phyloP scores from a whole-genome alignment of 1,139 yeast species.

The Taphrina betulina region DNA sequence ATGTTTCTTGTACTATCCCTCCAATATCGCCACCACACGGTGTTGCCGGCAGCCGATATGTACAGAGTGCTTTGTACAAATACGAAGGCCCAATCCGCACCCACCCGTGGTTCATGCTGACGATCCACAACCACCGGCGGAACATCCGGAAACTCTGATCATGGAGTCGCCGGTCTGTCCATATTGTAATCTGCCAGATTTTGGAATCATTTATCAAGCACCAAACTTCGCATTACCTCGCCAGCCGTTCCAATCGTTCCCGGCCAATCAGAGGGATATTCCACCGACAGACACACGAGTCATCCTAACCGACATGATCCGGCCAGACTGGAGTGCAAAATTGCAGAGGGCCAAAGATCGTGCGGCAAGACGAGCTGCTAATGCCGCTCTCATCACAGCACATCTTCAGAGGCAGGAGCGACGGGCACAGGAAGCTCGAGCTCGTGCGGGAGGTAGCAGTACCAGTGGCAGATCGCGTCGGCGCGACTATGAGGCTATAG shows the following conservation, averaged over 20 bases:
- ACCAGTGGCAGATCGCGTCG: constrained; percentile 14
- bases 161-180: constrained; percentile 92
- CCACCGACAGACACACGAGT: constrained; percentile 66
- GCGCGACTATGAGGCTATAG: constrained; percentile 24
- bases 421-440: constrained; percentile 23
- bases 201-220: constrained; percentile 77
- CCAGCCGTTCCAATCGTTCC: constrained; percentile 5
- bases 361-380: constrained; percentile 78
- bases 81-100: constrained; percentile 90
- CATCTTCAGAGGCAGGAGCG: constrained; percentile 32
- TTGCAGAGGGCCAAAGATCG: constrained; percentile 69
- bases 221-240: constrained; percentile 43
- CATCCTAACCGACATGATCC: constrained; percentile 71
- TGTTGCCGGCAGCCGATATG: constrained; percentile 94
- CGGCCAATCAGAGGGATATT: constrained; percentile 11
- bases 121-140: constrained; percentile 42
- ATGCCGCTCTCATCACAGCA: constrained; percentile 31
- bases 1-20: constrained; percentile 84
- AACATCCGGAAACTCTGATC: constrained; percentile 50
- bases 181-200: constrained; percentile 82
- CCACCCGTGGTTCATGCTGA: constrained; percentile 57
- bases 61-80: constrained; percentile 95
- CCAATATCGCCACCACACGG: constrained; percentile 72
- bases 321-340: constrained; percentile 90
- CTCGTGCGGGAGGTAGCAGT: too few relatives aligned